Evolutionary conservation across 192 early-diverging fungal genomes (phyloP).

Genomic region (Chytriomyces sp.): DNA sequence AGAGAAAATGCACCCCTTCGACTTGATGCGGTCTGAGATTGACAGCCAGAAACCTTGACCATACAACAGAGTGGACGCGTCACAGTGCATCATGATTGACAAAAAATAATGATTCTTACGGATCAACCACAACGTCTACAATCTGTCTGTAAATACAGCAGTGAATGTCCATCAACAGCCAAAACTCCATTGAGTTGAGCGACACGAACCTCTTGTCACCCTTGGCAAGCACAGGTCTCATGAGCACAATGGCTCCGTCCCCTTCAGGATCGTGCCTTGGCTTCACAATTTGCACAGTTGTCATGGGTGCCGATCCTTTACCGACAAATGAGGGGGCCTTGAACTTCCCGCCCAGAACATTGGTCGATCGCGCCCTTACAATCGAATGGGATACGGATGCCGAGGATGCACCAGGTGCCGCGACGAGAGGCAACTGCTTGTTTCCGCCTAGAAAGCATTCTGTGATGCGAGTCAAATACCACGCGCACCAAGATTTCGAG

Average conservation of each 20-base stretch:
- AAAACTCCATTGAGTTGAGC: not conserved
- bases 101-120: conserved; percentile 16
- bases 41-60: conserved; percentile 5
- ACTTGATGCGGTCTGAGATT: conserved; percentile 51
- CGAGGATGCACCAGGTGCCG: not conserved
- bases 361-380: not conserved
- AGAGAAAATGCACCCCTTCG: conserved; percentile 54
- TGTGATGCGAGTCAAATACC: too few species aligned
- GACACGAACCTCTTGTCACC: not conserved
- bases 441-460: conserved; percentile 7
- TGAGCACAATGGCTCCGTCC: conserved; percentile 5
- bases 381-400: not conserved
- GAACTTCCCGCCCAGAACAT: conserved; percentile 8
- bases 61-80: not conserved
- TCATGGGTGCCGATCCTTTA: not conserved
- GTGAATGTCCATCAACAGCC: not conserved
- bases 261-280: conserved; percentile 13
- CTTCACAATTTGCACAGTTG: not conserved
- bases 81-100: not conserved
- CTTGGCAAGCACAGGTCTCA: not conserved
- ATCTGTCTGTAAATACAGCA: conserved; percentile 1
- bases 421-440: not conserved
- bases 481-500: too few species aligned
- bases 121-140: conserved; percentile 53
- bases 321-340: conserved; percentile 10